Evolutionary conservation across 768 basidiomycete species (phyloP).

Genomic region (Hericium rajendrae): DNA sequence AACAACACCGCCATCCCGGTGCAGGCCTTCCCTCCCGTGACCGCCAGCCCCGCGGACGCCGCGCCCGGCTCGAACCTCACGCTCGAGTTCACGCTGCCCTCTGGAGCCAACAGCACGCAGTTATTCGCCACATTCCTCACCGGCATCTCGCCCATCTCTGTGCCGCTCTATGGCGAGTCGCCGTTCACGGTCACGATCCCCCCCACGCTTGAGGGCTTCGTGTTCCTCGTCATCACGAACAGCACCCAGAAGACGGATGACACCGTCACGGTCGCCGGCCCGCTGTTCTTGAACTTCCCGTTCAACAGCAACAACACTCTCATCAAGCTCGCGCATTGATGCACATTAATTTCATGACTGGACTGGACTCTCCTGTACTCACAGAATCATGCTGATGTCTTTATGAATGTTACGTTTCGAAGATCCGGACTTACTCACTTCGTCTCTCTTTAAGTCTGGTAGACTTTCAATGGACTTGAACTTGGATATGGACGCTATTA

Average conservation of each 20-base stretch:
- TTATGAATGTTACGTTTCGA: no score
- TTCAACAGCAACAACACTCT: slow-evolving; percentile 3
- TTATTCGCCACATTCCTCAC: slow-evolving; percentile 12
- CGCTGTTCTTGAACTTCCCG: slow-evolving; percentile 9
- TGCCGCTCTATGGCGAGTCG: slow-evolving; percentile 6
- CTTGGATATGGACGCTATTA: no score
- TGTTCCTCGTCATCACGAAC: slow-evolving; percentile 9
- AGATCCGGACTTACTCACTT: no score
- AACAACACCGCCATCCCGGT: slow-evolving; percentile 40
- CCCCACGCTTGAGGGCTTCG: slow-evolving; percentile 2
- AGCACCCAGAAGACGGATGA: slow-evolving; percentile 4
- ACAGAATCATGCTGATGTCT: no score
- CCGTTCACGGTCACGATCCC: slow-evolving; percentile 7
- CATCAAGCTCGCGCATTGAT: not conserved
- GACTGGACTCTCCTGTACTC: no score
- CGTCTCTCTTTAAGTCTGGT: no score
- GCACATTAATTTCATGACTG: not conserved
- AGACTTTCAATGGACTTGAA: no score
- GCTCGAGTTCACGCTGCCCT: slow-evolving; percentile 16
- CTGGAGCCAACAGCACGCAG: not conserved
- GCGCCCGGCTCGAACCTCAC: slow-evolving; percentile 22
- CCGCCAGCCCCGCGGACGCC: slow-evolving; percentile 22
- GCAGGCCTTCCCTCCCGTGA: slow-evolving; percentile 41
- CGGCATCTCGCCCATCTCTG: slow-evolving; percentile 6
- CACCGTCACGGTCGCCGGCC: slow-evolving; percentile 9